Base-by-base conservation (phyloP, 257 asterid genomes). In the Linaria vulgaris region DNA sequence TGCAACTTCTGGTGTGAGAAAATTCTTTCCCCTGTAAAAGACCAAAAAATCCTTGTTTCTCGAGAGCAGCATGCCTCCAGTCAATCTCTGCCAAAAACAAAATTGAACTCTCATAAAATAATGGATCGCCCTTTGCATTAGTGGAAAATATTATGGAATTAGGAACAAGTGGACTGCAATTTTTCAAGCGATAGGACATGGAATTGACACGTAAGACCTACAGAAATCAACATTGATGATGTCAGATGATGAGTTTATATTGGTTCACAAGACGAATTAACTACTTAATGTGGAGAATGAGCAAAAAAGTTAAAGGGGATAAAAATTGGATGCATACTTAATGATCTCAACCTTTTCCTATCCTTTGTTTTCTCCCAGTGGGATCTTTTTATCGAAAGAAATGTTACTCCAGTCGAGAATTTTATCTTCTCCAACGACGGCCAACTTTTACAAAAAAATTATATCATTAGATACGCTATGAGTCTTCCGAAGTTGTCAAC, bases 41-140 rank as follows among this genome's bases (percentile, higher is more conserved):
- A 94, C 99, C 70, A 94, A 76, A 81, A 80, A 94, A 63, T 90
- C 97, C 85, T 90, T 94, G 88, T 88, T 94, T 76, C 92, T 81
- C 15, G 97, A 94, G 67, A 94, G 87, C 67, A 90, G 82, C 64
- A 79, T 58, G 16, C 95, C 94, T 21, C 96, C 95, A 17, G 99
- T 92, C 79, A 92, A 79, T 82, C 76, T 87, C 99, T 92, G 96
- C 83, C 54, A 27, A 68, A 21, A 56, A 46, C 17, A 43, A 65
- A 38, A 23, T 66, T 27, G 56, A 46, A 52, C 44, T 50, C 45
- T 11, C 53, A 20, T 21, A 6, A 3, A 64, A n/a, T 23, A 21
- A 61, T 9, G n/a, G 43, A 13, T 47, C 61, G 62, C 46, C 38
- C 53, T 64, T 23, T 17, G 24, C 31, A 58, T 34, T 31, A 12